phyloP scores from a whole-genome alignment of 1,284 basidiomycete genomes.

The Heimioporus retisporus region DNA sequence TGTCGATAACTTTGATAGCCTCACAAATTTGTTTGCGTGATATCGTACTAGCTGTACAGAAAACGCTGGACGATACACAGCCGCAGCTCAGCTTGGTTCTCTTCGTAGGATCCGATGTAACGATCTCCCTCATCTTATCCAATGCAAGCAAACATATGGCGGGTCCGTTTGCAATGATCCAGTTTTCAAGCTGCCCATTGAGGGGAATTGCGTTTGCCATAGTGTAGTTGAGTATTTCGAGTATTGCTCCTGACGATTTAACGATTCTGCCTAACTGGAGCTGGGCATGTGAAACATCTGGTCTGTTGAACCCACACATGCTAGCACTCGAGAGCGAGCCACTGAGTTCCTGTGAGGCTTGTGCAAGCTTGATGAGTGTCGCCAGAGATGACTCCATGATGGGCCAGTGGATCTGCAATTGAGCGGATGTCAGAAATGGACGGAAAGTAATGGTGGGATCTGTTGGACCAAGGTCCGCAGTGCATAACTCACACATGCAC shows the following conservation, averaged over 20 bases:
- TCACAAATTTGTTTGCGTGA: neutral
- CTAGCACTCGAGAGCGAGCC: neutral
- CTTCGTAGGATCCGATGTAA: neutral
- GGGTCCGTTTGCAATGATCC: slow-evolving; percentile 2
- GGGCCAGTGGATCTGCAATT: too few species aligned
- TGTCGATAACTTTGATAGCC: neutral
- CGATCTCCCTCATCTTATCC: neutral
- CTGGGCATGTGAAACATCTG: neutral
- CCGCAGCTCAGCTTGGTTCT: neutral
- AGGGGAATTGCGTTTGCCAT: neutral
- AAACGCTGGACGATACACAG: neutral
- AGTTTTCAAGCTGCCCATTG: neutral
- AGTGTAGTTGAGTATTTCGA: neutral
- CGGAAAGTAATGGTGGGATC: too few species aligned
- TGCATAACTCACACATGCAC: too few species aligned
- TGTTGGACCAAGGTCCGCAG: too few species aligned
- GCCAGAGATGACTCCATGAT: neutral
- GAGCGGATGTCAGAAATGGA: too few species aligned
- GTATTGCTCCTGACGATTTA: neutral
- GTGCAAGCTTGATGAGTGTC: neutral
- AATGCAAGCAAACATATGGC: slow-evolving; percentile 3
- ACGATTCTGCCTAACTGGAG: neutral
- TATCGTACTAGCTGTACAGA: neutral
- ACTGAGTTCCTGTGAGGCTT: slow-evolving; percentile 3
- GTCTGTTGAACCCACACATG: neutral